phyloP scores from a whole-genome alignment of 2,329 filamentous ascomycete species.

The Rosellinia necatrix region DNA sequence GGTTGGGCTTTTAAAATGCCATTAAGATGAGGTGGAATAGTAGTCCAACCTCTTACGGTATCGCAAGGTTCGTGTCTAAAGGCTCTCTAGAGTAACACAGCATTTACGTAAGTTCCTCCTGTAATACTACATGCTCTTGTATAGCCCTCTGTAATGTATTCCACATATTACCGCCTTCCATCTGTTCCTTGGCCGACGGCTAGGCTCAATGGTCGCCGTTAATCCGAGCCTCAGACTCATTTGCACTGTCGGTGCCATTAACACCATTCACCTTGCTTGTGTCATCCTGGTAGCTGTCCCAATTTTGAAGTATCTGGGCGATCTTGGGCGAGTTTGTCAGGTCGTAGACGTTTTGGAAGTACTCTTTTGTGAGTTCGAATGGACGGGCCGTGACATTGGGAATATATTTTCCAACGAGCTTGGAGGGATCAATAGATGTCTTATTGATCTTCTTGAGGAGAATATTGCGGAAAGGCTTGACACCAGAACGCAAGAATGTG shows the following conservation, averaged over 20 bases:
- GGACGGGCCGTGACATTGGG: conserved; percentile 97
- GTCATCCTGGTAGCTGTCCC: conserved; percentile 72
- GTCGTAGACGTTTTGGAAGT: conserved; percentile 98
- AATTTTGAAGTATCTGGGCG: conserved; percentile 82
- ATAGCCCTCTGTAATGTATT: background rate
- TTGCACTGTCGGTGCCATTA: conserved; percentile 47
- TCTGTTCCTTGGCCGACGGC: background rate
- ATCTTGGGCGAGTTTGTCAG: conserved; percentile 85
- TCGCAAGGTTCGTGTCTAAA: background rate
- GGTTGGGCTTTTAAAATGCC: background rate
- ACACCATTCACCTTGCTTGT: conserved; percentile 40
- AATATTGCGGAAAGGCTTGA: conserved; percentile 99
- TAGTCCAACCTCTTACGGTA: background rate
- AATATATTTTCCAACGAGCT: conserved; percentile 98
- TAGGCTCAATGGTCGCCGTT: conserved; percentile 27
- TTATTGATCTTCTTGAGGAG: conserved; percentile 99
- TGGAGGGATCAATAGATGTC: conserved; percentile 95
- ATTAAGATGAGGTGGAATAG: background rate
- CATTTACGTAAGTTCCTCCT: conserved; percentile 10
- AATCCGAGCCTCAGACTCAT: conserved; percentile 35
- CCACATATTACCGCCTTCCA: background rate
- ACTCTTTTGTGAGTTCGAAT: conserved; percentile 95
- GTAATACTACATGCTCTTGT: conserved; percentile 1
- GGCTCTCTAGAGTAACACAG: conserved; percentile 1
- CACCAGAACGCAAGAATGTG: conserved; percentile 94